These are phyloP conservation scores for Myxozyma monticola DNA, from an alignment of 805 yeast genomes.

Conservation along the genomic window DNA sequence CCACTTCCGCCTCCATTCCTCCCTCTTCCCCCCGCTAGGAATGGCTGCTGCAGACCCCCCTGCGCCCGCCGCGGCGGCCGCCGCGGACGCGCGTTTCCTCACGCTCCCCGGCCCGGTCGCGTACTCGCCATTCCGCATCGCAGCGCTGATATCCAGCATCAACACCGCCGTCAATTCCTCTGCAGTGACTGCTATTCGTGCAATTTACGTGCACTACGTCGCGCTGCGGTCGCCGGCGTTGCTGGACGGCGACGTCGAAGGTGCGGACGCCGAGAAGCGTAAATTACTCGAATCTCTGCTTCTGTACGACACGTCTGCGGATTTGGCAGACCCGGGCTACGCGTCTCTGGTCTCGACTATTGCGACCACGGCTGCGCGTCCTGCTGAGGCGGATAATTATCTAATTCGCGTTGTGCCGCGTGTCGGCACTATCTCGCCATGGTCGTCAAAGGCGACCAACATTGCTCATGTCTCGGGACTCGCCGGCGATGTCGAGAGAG, in stretches of 20 bases:
- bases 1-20: neutral
- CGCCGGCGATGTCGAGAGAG: slow-evolving; percentile 65
- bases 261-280: slow-evolving; percentile 31
- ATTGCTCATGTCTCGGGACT: slow-evolving; percentile 88
- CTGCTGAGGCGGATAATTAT: slow-evolving; percentile 44
- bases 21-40: neutral
- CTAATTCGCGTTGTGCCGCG: slow-evolving; percentile 83
- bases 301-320: slow-evolving; percentile 71
- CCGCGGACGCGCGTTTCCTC: slow-evolving; percentile 31
- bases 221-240: slow-evolving; percentile 46
- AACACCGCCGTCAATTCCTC: slow-evolving; percentile 67
- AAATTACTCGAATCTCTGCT: slow-evolving; percentile 59
- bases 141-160: slow-evolving; percentile 68
- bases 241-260: slow-evolving; percentile 1
- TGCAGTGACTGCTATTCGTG: slow-evolving; percentile 66
- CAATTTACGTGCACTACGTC: slow-evolving; percentile 80
- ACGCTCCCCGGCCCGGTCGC: slow-evolving; percentile 87
- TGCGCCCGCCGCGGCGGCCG: too few relatives aligned
- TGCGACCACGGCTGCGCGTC: slow-evolving; percentile 35
- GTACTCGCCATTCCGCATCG: slow-evolving; percentile 80
- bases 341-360: slow-evolving; percentile 45
- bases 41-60: neutral
- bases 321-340: slow-evolving; percentile 50
- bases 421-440: slow-evolving; percentile 95
- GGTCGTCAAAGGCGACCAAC: slow-evolving; percentile 99